These are phyloP conservation scores for Eimeria sp. DNA, from an alignment of 169 alveolate genomes.

Conservation along the genomic window DNA sequence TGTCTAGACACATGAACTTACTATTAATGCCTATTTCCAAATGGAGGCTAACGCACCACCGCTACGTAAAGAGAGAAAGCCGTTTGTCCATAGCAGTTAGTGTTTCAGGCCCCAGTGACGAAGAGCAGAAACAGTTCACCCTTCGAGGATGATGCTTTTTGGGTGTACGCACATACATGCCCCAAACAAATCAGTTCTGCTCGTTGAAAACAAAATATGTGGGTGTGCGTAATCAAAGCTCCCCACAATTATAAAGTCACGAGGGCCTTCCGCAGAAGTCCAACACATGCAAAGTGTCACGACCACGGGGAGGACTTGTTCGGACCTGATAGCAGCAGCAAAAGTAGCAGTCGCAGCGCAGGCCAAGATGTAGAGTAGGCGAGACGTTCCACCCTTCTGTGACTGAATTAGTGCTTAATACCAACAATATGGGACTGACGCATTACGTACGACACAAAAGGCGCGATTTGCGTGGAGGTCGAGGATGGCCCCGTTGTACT, in stretches of 20 bases:
- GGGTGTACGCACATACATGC: background rate
- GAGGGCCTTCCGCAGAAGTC: conserved; percentile 68
- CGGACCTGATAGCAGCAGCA: conserved; percentile 72
- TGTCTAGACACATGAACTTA: conserved; percentile 47
- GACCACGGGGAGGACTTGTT: conserved; percentile 76
- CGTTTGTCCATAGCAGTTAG: background rate
- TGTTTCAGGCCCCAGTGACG: background rate
- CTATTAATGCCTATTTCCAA: conserved; percentile 39
- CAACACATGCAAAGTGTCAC: conserved; percentile 72
- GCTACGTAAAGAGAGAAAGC: background rate
- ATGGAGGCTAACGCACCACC: background rate
- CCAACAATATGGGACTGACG: background rate
- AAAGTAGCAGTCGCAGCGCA: background rate
- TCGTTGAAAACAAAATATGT: background rate
- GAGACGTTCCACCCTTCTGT: background rate
- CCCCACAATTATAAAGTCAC: background rate
- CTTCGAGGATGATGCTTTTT: background rate
- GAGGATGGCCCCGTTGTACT: conserved; percentile 78
- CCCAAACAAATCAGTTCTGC: background rate
- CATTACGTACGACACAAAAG: conserved; percentile 61
- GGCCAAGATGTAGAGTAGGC: background rate
- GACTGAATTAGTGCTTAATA: background rate
- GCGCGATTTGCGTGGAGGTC: conserved; percentile 82
- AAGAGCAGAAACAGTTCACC: background rate
- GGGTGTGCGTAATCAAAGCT: background rate